A percentile compares a stretch with the other conserved stretches of the same genome.
Evolutionary conservation across 192 early-diverging fungal genomes (phyloP).

Genomic region (Gamsiella multidivaricata): DNA sequence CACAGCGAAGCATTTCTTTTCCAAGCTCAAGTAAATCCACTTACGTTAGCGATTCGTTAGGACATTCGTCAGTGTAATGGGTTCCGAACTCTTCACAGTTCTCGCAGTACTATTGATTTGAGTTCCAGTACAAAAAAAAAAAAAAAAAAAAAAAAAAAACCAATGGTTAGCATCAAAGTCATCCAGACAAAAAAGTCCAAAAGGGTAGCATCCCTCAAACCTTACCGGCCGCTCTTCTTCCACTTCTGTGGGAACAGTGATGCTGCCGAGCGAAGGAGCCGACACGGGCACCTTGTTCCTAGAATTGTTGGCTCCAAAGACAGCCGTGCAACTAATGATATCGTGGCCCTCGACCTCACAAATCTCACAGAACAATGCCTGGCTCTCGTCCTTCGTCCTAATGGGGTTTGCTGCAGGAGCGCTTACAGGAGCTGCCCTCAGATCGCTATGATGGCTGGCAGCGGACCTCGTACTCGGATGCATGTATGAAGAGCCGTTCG

Average conservation of each 20-base stretch:
- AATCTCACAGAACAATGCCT: slow-evolving; percentile 69
- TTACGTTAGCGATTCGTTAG: slow-evolving; percentile 59
- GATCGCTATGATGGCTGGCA: background rate
- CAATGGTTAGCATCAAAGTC: background rate
- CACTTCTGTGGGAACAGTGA: slow-evolving; percentile 3
- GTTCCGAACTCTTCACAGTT: slow-evolving; percentile 77
- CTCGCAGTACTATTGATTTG: slow-evolving; percentile 80
- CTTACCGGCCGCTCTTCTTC: slow-evolving; percentile 33
- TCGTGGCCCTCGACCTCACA: slow-evolving; percentile 77
- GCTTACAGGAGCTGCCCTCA: background rate
- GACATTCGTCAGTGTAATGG: slow-evolving; percentile 78
- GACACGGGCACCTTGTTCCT: background rate
- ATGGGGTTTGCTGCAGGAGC: background rate
- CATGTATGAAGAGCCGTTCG: background rate
- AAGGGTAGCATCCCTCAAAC: background rate
- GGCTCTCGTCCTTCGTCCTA: background rate
- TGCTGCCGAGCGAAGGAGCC: background rate
- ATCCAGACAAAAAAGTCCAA: background rate
- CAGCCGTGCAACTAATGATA: slow-evolving; percentile 68
- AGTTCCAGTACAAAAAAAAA: background rate
- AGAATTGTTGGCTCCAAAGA: slow-evolving; percentile 45
- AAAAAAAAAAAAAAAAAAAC: background rate
- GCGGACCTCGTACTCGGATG: background rate
- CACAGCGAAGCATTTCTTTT: too few relatives aligned
- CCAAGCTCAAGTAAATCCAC: too few relatives aligned